These are phyloP conservation scores for Trichomonascaceae sp. DNA, from an alignment of 1,139 yeast genomes.

Conservation along the genomic window DNA sequence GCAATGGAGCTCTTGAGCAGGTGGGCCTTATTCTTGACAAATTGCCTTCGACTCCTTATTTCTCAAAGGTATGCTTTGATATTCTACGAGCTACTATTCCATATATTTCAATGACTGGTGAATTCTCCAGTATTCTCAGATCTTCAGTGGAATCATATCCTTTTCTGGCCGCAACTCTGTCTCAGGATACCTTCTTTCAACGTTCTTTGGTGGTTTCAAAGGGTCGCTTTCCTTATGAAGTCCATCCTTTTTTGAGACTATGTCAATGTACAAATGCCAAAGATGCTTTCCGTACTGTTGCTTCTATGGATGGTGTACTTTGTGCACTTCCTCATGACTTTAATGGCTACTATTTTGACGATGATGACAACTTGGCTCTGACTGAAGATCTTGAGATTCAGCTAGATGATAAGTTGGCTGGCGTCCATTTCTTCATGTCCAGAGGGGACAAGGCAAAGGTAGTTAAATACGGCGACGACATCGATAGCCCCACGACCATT, in stretches of 20 bases:
- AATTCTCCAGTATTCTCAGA: conserved; percentile 47
- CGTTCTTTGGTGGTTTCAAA: conserved; percentile 54
- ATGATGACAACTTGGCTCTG: conserved; percentile 16
- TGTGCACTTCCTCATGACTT: conserved; percentile 33
- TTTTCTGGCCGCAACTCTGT: conserved; percentile 51
- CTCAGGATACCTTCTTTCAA: conserved; percentile 49
- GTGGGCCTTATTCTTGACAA: conserved; percentile 39
- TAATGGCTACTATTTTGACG: conserved; percentile 30
- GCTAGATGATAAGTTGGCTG: conserved; percentile 35
- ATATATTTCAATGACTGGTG: conserved; percentile 52
- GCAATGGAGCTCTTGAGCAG: conserved; percentile 39
- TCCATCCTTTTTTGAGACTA: conserved; percentile 57
- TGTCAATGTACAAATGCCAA: conserved; percentile 46
- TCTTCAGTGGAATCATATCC: conserved; percentile 52
- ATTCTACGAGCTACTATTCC: conserved; percentile 56
- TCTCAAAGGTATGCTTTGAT: conserved; percentile 48
- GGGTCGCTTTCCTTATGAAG: conserved; percentile 69
- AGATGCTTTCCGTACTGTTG: conserved; percentile 58
- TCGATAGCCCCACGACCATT: conserved; percentile 25
- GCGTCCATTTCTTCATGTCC: conserved; percentile 39
- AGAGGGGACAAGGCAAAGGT: conserved; percentile 36
- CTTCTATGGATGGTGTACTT: conserved; percentile 57
- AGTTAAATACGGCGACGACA: conserved; percentile 42
- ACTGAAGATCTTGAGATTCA: conserved; percentile 27
- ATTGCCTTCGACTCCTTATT: conserved; percentile 43